Evolutionary conservation across 2,329 filamentous ascomycete species (phyloP), one percentile per base, ranked within the genome.

Genomic region (Penicillium sp.): DNA sequence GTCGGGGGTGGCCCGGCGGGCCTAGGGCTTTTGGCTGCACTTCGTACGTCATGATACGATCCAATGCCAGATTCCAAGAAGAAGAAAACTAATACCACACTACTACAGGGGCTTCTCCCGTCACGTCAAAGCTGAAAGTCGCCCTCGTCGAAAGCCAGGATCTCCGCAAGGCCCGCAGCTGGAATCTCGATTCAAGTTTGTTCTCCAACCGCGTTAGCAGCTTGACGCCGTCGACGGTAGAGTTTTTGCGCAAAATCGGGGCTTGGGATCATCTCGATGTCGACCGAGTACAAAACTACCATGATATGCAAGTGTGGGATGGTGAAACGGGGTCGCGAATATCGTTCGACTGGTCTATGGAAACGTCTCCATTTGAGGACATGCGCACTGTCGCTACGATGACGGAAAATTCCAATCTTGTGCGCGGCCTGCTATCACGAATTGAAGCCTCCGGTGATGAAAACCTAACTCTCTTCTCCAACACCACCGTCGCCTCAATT

Each of bases 261-360:
- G 91, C 88, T 43, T 97, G 93, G 94, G 68, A 80, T 6, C 85
- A 95, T 67, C 78, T 97, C 54, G 82, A 89, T 60, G 76, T 80
- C 34, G 78, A 84, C 5, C 85, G 94, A 26, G 84, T 94, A 27
- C 92, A 97, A 75, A 83, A 86, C 1, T 99, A 97, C 72, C 87
- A 95, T 53, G 89, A 93, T 64, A 99, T 99, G 94, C 89, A 96
- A 71, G 94, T 97, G 26, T 99, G 95, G 94, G 94, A 99, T 71
- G 95, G 93, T 56, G 84, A 96, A 50, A 90, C 89, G 33, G 91
- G 86, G 52, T 90, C 91, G 29, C 84, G 87, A 62, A 94, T 99
- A 69, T 88, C 90, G 61, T 99, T 99, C 71, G 89, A 94, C 74
- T 89, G 87, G 87, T 75, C 75, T 4, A 69, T 76, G 30, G 77